phyloP scores from a whole-genome alignment of 805 yeast genomes.

The Candida awuae region DNA sequence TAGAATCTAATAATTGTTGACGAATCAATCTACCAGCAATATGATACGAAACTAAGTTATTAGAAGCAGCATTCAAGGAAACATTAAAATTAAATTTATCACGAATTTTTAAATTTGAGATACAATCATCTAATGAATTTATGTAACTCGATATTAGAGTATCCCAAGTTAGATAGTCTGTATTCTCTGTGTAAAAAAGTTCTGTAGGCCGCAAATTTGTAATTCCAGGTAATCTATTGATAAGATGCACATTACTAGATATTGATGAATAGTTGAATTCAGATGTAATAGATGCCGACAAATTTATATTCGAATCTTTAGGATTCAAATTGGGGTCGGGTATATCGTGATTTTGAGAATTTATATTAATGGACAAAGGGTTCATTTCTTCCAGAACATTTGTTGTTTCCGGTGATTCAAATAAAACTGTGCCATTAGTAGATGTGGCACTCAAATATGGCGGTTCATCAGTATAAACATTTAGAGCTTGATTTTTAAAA shows the following conservation, averaged over 20 bases:
- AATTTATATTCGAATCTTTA: not conserved
- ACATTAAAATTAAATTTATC: slow-evolving; percentile 45
- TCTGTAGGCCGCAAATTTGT: slow-evolving; percentile 4
- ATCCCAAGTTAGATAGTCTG: slow-evolving; percentile 56
- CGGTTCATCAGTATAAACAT: slow-evolving; percentile 48
- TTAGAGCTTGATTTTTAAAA: slow-evolving; percentile 53
- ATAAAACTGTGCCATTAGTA: slow-evolving; percentile 27
- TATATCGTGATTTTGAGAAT: slow-evolving; percentile 14
- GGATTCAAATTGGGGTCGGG: not conserved
- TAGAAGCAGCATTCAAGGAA: slow-evolving; percentile 46
- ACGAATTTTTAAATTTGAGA: slow-evolving; percentile 43
- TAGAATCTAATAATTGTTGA: slow-evolving; percentile 40
- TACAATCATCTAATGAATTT: slow-evolving; percentile 39
- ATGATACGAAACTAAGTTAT: slow-evolving; percentile 45
- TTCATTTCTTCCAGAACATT: slow-evolving; percentile 18
- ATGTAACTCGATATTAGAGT: slow-evolving; percentile 41
- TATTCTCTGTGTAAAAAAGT: slow-evolving; percentile 47
- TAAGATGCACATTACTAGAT: not conserved
- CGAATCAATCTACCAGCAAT: slow-evolving; percentile 47
- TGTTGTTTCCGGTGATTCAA: slow-evolving; percentile 25
- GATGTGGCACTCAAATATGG: slow-evolving; percentile 41
- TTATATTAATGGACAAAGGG: slow-evolving; percentile 15
- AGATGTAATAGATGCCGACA: not conserved
- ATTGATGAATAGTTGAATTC: not conserved
- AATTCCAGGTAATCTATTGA: slow-evolving; percentile 3